Evolutionary conservation across 169 alveolate genomes (phyloP), one percentile per base, ranked within the genome.

Genomic region (Toxoplasma gondii): DNA sequence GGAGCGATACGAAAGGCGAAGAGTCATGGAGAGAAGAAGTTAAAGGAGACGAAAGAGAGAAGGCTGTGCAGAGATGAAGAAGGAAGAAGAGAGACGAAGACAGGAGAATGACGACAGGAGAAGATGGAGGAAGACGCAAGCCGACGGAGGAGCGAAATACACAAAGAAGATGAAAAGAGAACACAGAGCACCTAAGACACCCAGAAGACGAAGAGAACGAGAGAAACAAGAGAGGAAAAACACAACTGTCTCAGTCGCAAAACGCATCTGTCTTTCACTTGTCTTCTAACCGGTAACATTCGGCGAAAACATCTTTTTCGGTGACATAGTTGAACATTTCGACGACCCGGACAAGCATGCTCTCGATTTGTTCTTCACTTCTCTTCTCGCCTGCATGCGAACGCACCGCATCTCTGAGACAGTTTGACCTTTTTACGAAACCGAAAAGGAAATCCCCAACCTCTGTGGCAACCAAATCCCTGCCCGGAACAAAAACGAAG

Each of bases 281-380:
- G 36, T 12, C 70, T 44, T 29, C 24, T 39, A 81, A 93, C 95
- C 95, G 93, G 97, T 95, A 97, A 45, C 96, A 97, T 96, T 97
- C 98, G 10, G 98, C 97, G 88, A 97, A 97, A 49, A 97, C 94
- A 82, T 97, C 98, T 93, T 97, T 97, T 94, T 97, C 98, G 24
- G 96, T 96, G 44, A 97, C 94, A 95, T 95, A 97, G 86, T 96
- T 93, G 95, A 97, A 97, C 78, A 97, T 96, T 45, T 97, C 97
- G 49, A 97, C 97, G 34, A 97, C 95, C 88, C 96, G 94, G 81
- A 90, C 91, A 16, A 97, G 95, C 39, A 93, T 90, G 45, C 93
- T 94, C 87, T 96, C 97, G 70, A 95, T 93, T 43, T 87, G 93
- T 10, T 92, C 95, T 78, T 92, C 95, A 29, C 92, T 91, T 92